Evolutionary conservation across 352 stramenopile genomes (phyloP).

Genomic region (Pythium rishiriense): DNA sequence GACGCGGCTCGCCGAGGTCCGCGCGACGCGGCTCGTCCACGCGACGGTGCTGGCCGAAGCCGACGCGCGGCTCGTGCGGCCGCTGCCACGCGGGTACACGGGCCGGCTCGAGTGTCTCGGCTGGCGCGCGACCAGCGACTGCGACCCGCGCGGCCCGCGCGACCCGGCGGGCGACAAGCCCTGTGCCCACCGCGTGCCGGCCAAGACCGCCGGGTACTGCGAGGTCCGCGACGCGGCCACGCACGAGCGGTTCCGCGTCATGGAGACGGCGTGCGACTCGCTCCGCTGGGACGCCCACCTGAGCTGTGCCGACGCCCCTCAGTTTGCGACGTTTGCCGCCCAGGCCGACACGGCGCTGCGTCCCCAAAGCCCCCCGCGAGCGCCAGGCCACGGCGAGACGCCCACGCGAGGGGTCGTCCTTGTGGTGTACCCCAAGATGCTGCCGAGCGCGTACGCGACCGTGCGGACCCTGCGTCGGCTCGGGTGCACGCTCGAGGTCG

Average conservation of each 20-base stretch:
- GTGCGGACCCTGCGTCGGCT: constrained; percentile 48
- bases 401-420: constrained; percentile 54
- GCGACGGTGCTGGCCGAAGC: constrained; percentile 22
- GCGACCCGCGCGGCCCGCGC: constrained; percentile 47
- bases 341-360: constrained; percentile 33
- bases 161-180: constrained; percentile 45
- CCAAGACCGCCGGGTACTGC: constrained; percentile 60
- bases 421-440: constrained; percentile 67
- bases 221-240: constrained; percentile 58
- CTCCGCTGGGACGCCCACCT: constrained; percentile 51
- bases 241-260: constrained; percentile 63
- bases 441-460: constrained; percentile 68
- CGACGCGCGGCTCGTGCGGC: constrained; percentile 18
- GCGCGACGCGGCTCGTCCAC: constrained; percentile 6
- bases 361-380: background rate
- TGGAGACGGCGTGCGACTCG: constrained; percentile 67
- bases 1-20: constrained; percentile 7
- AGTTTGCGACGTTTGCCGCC: constrained; percentile 70
- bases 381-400: background rate
- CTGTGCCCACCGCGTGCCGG: constrained; percentile 47
- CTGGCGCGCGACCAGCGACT: constrained; percentile 60
- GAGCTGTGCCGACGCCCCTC: constrained; percentile 48
- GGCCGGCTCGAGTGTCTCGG: constrained; percentile 58
- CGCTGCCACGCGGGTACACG: constrained; percentile 13
- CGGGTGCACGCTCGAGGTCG: constrained; percentile 63